Conservation (phyloP, 1,284 basidiomycete species). For the Microstroma glucosiphilum region DNA sequence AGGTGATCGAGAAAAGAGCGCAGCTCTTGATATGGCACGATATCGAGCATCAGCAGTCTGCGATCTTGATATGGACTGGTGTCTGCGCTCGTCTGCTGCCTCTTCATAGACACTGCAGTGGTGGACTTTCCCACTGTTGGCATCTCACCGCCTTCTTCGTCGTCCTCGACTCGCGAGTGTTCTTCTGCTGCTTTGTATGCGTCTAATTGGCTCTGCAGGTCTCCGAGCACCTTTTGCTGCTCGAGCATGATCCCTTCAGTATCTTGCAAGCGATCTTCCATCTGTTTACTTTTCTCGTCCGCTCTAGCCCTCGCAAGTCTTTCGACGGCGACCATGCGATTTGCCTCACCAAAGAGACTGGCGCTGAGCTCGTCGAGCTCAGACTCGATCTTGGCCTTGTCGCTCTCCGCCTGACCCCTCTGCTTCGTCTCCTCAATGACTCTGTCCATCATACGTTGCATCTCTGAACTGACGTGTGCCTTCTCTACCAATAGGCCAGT, state of each 20-base stretch:
- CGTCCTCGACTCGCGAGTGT: slow-evolving; percentile 14
- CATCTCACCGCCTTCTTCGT: neutral
- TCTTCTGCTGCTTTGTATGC: slow-evolving; percentile 50
- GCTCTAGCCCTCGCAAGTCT: slow-evolving; percentile 67
- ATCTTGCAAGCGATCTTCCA: slow-evolving; percentile 71
- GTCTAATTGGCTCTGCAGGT: slow-evolving; percentile 80
- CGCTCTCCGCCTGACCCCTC: slow-evolving; percentile 76
- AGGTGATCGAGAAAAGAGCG: slow-evolving; percentile 73
- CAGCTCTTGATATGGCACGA: slow-evolving; percentile 76
- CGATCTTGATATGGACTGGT: neutral
- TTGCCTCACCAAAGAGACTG: slow-evolving; percentile 55
- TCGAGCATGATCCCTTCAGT: slow-evolving; percentile 64
- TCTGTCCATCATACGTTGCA: slow-evolving; percentile 86
- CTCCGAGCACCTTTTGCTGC: slow-evolving; percentile 58
- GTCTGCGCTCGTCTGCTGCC: neutral
- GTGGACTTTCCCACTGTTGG: too few relatives aligned
- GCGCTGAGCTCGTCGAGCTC: slow-evolving; percentile 84
- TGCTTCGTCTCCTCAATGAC: slow-evolving; percentile 87
- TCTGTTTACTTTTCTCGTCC: slow-evolving; percentile 72
- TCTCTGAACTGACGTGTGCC: slow-evolving; percentile 79
- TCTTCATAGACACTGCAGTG: neutral
- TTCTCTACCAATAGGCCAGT: slow-evolving; percentile 86
- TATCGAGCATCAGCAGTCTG: slow-evolving; percentile 33
- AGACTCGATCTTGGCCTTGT: slow-evolving; percentile 57
- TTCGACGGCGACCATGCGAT: slow-evolving; percentile 69